A percentile compares a stretch with the other conserved stretches of the same genome.
Evolutionary conservation across 2,329 filamentous ascomycete genomes (phyloP).

Genomic region (Phaeophleospora eucalypticola): DNA sequence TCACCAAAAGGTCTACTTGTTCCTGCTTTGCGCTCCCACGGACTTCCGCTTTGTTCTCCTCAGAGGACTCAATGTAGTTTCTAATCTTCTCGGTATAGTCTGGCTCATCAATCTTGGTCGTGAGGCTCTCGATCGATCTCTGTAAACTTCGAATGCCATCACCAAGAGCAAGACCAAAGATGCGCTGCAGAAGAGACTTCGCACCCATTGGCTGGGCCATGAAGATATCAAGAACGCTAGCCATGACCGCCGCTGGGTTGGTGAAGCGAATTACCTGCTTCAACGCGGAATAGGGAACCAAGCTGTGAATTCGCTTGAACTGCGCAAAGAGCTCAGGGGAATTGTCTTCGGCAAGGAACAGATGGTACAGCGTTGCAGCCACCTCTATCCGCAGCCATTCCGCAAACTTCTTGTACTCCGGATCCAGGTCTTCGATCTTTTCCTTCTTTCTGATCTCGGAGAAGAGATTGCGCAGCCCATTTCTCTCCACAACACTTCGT

Average conservation of each 20-base stretch:
- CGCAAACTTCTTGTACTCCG: constrained; percentile 96
- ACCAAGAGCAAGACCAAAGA: constrained; percentile 85
- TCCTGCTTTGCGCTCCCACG: constrained; percentile 69
- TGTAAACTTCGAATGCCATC: constrained; percentile 87
- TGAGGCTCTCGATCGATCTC: constrained; percentile 75
- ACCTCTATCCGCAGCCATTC: constrained; percentile 98
- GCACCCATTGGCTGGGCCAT: constrained; percentile 91
- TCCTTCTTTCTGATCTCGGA: constrained; percentile 88
- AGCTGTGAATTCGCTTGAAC: constrained; percentile 86
- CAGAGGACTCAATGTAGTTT: constrained; percentile 70
- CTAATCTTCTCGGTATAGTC: constrained; percentile 77
- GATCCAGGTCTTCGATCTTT: constrained; percentile 79
- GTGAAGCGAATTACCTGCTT: constrained; percentile 97
- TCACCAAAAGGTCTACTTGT: constrained; percentile 78
- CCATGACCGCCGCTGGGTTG: constrained; percentile 96
- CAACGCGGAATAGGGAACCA: constrained; percentile 86
- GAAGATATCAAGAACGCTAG: constrained; percentile 89
- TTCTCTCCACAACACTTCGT: constrained; percentile 65
- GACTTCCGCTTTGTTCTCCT: constrained; percentile 69
- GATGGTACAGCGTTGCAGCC: constrained; percentile 90
- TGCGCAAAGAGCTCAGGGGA: constrained; percentile 94
- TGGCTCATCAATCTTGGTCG: constrained; percentile 73
- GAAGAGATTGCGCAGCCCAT: constrained; percentile 89
- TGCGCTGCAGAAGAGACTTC: constrained; percentile 84
- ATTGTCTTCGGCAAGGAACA: constrained; percentile 97